Evolutionary conservation across 306 rosid genomes (phyloP), one percentile per base, ranked within the genome.

Genomic region (Heteromeles arbutifolia): DNA sequence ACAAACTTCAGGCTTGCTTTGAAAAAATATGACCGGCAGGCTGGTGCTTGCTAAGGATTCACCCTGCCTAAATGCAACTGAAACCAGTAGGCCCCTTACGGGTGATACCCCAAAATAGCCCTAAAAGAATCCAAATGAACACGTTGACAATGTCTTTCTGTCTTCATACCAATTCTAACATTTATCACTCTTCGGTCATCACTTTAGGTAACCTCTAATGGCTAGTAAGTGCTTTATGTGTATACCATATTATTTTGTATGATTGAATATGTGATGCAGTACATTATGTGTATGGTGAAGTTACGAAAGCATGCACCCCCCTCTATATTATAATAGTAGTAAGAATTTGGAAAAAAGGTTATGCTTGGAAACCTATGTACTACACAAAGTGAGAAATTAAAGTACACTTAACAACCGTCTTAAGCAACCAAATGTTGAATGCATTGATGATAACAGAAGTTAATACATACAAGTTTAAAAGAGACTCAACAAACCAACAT

Each of bases 401-500:
- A 18, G 58, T 19, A 18, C 44, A 19, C 29, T 26, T 14, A 43
- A 41, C 14, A 22, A 61, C 69, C 44, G 43, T 31, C 22, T 19
- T 15, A 34, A 73, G 77, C 11, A 61, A 61, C 28, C 28, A 11
- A 22, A 73, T 18, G 56, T 58, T 39, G 7, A 10, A 41, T 3
- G 14, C 29, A 61, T 17, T 17, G 58, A 58, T 76, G 37, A 39
- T 41, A 25, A 25, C 4, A 18, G 4, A 67, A 15, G 12, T 25
- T 39, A 12, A 18, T 41, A n/a, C 25, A 8, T 41, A 14, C 18
- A 68, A 43, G 63, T 54, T 9, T 22, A 32, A 48, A 75, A 41
- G 57, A 76, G 50, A 25, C 76, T 74, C 39, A 82, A 75, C 37
- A 44, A 74, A 41, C 57, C 34, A 64, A 72, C 53, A 67, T 25